Evolutionary conservation across 2,329 filamentous ascomycete genomes (phyloP).

Genomic region (Ilyonectria mors-panacis): DNA sequence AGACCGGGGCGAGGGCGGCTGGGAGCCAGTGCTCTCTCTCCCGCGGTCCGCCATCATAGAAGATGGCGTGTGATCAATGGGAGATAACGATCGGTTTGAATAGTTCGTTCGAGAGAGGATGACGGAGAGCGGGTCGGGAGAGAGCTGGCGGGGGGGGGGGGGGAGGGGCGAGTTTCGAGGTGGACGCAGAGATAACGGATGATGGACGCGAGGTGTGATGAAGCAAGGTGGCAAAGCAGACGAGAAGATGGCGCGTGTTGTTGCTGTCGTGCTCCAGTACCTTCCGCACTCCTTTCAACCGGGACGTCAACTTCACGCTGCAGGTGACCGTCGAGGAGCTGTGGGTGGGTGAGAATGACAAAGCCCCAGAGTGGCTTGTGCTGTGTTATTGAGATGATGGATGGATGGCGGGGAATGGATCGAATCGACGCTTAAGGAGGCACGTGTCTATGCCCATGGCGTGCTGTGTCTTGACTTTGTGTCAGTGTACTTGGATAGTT

Average conservation of each 20-base stretch:
- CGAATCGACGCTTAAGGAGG: slow-evolving; percentile 1
- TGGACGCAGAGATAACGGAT: neutral
- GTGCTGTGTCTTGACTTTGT: neutral
- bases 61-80: neutral
- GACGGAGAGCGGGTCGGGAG: neutral
- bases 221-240: neutral
- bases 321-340: slow-evolving; percentile 6
- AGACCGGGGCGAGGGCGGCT: slow-evolving; percentile 53
- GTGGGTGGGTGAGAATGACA: slow-evolving; percentile 7
- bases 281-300: slow-evolving; percentile 18
- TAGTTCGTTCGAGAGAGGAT: neutral
- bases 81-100: neutral
- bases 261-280: slow-evolving; percentile 1
- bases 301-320: neutral
- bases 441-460: neutral
- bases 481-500: neutral
- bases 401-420: neutral
- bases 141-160: neutral
- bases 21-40: slow-evolving; percentile 46
- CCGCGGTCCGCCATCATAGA: slow-evolving; percentile 51
- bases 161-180: neutral
- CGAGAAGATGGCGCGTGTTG: slow-evolving; percentile 11
- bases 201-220: neutral
- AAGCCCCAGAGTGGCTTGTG: neutral
- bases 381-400: neutral